phyloP scores from a whole-genome alignment of 352 stramenopile genomes.

The Thraustochytrium sp. region DNA sequence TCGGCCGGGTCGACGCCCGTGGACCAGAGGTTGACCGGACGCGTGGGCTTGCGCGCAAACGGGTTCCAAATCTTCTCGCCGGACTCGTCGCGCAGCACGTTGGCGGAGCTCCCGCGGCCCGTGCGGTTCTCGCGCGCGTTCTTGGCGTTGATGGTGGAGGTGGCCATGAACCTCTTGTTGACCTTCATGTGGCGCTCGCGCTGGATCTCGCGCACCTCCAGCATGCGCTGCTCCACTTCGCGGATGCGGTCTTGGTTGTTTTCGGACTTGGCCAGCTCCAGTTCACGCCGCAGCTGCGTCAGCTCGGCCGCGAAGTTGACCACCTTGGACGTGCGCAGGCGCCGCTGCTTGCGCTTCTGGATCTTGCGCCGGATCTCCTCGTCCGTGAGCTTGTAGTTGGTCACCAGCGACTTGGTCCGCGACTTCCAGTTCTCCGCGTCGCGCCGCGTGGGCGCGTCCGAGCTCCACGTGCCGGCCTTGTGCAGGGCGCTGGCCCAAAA shows the following conservation, averaged over 20 bases:
- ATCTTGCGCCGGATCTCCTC: conserved; percentile 23
- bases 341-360: not conserved
- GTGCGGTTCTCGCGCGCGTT: conserved; percentile 14
- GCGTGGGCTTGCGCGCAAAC: conserved; percentile 34
- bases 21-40: conserved; percentile 31
- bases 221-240: not conserved
- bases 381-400: not conserved
- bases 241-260: not conserved
- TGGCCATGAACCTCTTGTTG: conserved; percentile 8
- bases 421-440: not conserved
- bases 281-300: conserved; percentile 4
- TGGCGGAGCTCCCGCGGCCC: not conserved
- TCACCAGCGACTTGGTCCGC: not conserved
- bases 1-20: not conserved
- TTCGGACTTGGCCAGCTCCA: not conserved
- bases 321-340: not conserved
- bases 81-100: not conserved
- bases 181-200: not conserved
- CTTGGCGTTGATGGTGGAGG: not conserved
- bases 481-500: conserved; percentile 8
- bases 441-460: not conserved
- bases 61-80: conserved; percentile 33
- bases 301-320: conserved; percentile 9
- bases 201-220: not conserved
- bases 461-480: not conserved